Conservation (phyloP, 1,284 basidiomycete species). For the Athelia sp. region DNA sequence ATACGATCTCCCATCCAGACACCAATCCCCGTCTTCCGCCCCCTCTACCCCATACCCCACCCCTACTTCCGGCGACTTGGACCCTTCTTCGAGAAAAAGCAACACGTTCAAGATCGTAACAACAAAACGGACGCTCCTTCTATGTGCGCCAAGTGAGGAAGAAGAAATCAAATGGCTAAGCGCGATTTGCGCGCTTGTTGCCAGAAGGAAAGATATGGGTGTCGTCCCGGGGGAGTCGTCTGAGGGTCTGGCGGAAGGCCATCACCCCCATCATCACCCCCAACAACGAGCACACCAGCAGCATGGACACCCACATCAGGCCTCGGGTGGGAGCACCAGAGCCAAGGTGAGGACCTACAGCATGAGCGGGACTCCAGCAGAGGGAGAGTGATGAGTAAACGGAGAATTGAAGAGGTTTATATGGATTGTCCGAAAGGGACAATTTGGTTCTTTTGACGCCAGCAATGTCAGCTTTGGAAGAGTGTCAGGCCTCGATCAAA, state of each 20-base stretch:
- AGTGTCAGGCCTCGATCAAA: too few relatives aligned
- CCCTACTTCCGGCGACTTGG: slow-evolving; percentile 22
- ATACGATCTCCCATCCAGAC: slow-evolving; percentile 56
- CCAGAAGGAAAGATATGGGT: slow-evolving; percentile 42
- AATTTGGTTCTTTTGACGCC: too few relatives aligned
- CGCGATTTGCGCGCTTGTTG: slow-evolving; percentile 87
- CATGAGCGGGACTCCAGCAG: background rate
- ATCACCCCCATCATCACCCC: slow-evolving; percentile 11
- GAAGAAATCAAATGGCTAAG: slow-evolving; percentile 99
- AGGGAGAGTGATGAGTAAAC: background rate
- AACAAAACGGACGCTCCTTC: slow-evolving; percentile 82
- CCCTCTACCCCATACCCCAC: slow-evolving; percentile 32
- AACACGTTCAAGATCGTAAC: slow-evolving; percentile 95
- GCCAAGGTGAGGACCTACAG: background rate
- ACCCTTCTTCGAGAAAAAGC: slow-evolving; percentile 34
- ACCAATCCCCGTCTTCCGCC: slow-evolving; percentile 24
- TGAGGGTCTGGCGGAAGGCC: slow-evolving; percentile 39
- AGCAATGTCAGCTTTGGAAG: too few relatives aligned
- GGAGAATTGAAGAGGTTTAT: too few relatives aligned
- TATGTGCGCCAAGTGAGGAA: slow-evolving; percentile 95
- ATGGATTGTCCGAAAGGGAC: too few relatives aligned
- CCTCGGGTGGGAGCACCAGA: too few relatives aligned
- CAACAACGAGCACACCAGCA: slow-evolving; percentile 11
- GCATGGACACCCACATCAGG: background rate
- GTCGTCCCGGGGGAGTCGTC: slow-evolving; percentile 35